These are phyloP conservation scores for Linaria vulgaris DNA, from an alignment of 257 asterid genomes.

Conservation along the genomic window DNA sequence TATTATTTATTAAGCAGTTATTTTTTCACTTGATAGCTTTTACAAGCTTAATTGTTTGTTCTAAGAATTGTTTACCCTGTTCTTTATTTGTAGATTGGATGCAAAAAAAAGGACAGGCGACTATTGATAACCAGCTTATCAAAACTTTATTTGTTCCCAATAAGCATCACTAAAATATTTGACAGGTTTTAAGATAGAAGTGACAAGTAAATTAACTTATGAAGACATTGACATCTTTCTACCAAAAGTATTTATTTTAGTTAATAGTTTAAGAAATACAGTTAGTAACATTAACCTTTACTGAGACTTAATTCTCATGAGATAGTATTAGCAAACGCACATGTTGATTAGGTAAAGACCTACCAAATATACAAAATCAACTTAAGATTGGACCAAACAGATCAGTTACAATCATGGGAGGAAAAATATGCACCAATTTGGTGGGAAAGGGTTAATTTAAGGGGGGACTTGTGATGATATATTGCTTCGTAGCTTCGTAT, in stretches of 20 bases:
- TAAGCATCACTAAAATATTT: not conserved
- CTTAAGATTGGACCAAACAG: not conserved
- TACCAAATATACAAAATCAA: not conserved
- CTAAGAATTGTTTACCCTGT: not conserved
- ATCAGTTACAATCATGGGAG: not conserved
- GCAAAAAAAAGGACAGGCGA: not conserved
- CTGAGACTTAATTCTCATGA: too few species aligned
- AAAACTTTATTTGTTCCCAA: not conserved
- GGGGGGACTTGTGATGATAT: not conserved
- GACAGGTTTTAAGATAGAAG: not conserved
- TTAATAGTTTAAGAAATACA: too few species aligned
- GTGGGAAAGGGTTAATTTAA: not conserved
- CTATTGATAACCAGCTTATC: not conserved
- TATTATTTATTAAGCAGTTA: not conserved
- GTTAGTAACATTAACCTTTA: too few species aligned
- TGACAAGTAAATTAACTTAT: not conserved
- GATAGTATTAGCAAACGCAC: not conserved
- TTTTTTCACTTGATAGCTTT: too few species aligned
- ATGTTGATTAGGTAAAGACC: not conserved
- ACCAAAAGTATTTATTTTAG: too few species aligned
- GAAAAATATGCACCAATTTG: not conserved
- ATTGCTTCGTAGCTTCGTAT: not conserved
- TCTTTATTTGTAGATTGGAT: not conserved
- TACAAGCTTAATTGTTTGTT: conserved; percentile 2
- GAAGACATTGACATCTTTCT: not conserved